Conservation (phyloP, 352 stramenopile genomes). For the Globisporangium middletonii region DNA sequence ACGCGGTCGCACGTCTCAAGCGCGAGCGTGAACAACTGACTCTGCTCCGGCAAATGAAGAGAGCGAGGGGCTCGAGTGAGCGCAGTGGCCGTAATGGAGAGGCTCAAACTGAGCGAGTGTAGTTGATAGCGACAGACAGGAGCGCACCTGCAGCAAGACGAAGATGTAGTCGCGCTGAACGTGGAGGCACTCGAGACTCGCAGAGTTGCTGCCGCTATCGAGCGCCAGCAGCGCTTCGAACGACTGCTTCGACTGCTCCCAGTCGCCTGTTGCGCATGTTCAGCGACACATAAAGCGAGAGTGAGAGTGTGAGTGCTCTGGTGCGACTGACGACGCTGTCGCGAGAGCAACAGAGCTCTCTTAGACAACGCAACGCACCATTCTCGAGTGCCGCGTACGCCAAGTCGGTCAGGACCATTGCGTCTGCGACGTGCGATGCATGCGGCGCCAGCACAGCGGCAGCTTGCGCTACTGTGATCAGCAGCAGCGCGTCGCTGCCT, state of each 20-base stretch:
- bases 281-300: background rate
- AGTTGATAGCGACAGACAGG: too few relatives aligned
- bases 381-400: conserved; percentile 38
- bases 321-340: too few relatives aligned
- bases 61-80: background rate
- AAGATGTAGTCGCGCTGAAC: conserved; percentile 42
- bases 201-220: background rate
- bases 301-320: background rate
- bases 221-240: conserved; percentile 28
- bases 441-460: conserved; percentile 18
- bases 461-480: conserved; percentile 13
- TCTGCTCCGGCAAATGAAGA: background rate
- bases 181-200: background rate
- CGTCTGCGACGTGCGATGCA: conserved; percentile 7
- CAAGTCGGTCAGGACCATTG: conserved; percentile 25
- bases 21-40: conserved; percentile 22
- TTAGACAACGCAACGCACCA: conserved; percentile 13
- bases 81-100: background rate
- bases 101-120: too few relatives aligned
- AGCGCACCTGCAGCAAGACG: conserved; percentile 47
- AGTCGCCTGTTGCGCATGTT: conserved; percentile 19
- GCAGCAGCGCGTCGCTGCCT: background rate
- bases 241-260: conserved; percentile 28
- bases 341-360: background rate
- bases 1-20: conserved; percentile 34